A percentile compares a stretch with the other conserved stretches of the same genome.
These are phyloP conservation scores for Alternaria alternata DNA, from an alignment of 2,329 filamentous ascomycete species.

Conservation along the genomic window DNA sequence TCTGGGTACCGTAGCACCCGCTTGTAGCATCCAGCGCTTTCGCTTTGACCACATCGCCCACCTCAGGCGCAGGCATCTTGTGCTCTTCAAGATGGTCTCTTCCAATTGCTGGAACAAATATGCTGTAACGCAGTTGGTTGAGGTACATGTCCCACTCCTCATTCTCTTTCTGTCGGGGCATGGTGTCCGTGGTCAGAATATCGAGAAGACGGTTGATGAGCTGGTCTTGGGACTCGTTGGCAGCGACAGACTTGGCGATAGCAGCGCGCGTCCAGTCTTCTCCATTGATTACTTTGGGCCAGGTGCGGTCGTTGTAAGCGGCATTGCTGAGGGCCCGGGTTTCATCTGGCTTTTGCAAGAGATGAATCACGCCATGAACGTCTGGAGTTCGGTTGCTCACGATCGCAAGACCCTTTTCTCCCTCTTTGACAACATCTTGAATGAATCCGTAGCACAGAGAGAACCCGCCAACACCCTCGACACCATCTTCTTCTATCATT, in stretches of 20 bases:
- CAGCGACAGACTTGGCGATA: slow-evolving; percentile 56
- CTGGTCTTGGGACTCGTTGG: slow-evolving; percentile 56
- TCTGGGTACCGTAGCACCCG: slow-evolving; percentile 70
- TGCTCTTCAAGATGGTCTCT: slow-evolving; percentile 53
- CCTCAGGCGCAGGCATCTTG: slow-evolving; percentile 47
- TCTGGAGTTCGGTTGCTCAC: slow-evolving; percentile 69
- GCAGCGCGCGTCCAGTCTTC: slow-evolving; percentile 62
- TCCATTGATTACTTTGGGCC: slow-evolving; percentile 69
- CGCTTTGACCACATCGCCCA: slow-evolving; percentile 53
- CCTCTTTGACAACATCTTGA: slow-evolving; percentile 50
- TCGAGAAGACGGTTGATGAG: slow-evolving; percentile 62
- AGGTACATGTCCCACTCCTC: slow-evolving; percentile 65
- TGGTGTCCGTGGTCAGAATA: slow-evolving; percentile 63
- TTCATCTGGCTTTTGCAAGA: slow-evolving; percentile 59
- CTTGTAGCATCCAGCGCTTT: slow-evolving; percentile 50
- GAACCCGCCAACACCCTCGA: slow-evolving; percentile 69
- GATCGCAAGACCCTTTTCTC: slow-evolving; percentile 56
- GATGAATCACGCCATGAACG: slow-evolving; percentile 60
- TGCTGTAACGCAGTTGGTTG: slow-evolving; percentile 64
- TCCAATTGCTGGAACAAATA: slow-evolving; percentile 67
- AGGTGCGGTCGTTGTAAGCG: slow-evolving; percentile 64
- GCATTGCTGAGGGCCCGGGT: slow-evolving; percentile 70
- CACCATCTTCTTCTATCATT: slow-evolving; percentile 63
- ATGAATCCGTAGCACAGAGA: slow-evolving; percentile 67
- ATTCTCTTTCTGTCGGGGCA: slow-evolving; percentile 60